Percentiles rank a stretch among this genome's conserved stretches.
Evolutionary conservation across 1,284 basidiomycete species (phyloP).

Genomic region (Pholiota adiposa): DNA sequence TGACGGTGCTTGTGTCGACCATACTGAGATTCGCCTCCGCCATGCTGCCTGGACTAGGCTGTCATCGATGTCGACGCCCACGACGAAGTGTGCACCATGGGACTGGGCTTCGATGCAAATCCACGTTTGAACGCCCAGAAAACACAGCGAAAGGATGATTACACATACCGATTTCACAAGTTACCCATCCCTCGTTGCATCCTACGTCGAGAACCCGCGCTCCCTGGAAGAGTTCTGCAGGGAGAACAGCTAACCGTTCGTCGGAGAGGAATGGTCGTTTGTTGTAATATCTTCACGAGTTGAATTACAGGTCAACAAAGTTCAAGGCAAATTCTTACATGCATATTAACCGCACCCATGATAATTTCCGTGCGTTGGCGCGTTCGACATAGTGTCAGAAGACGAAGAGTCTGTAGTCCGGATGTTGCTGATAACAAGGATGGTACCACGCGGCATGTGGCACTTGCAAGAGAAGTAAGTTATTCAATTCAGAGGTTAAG

Average conservation of each 20-base stretch:
- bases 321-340: not conserved
- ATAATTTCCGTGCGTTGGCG: slow-evolving; percentile 59
- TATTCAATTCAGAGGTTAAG: too few relatives aligned
- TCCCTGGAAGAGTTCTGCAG: slow-evolving; percentile 52
- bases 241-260: slow-evolving; percentile 62
- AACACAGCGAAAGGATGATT: not conserved
- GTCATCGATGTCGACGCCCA: slow-evolving; percentile 84
- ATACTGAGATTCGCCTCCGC: slow-evolving; percentile 65
- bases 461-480: too few relatives aligned
- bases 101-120: slow-evolving; percentile 55
- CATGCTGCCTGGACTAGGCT: slow-evolving; percentile 72
- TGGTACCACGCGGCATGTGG: too few relatives aligned
- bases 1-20: slow-evolving; percentile 64
- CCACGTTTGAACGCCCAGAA: slow-evolving; percentile 3
- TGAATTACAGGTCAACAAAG: not conserved
- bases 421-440: too few relatives aligned
- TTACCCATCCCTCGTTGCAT: slow-evolving; percentile 83
- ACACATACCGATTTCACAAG: slow-evolving; percentile 75
- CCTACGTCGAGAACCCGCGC: slow-evolving; percentile 78
- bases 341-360: slow-evolving; percentile 25
- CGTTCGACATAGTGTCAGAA: not conserved
- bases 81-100: slow-evolving; percentile 60
- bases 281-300: slow-evolving; percentile 64
- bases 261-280: slow-evolving; percentile 66
- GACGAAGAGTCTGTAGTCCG: too few relatives aligned